Evolutionary conservation across 2,329 filamentous ascomycete genomes (phyloP).

Genomic region (Cladorrhinum sp.): DNA sequence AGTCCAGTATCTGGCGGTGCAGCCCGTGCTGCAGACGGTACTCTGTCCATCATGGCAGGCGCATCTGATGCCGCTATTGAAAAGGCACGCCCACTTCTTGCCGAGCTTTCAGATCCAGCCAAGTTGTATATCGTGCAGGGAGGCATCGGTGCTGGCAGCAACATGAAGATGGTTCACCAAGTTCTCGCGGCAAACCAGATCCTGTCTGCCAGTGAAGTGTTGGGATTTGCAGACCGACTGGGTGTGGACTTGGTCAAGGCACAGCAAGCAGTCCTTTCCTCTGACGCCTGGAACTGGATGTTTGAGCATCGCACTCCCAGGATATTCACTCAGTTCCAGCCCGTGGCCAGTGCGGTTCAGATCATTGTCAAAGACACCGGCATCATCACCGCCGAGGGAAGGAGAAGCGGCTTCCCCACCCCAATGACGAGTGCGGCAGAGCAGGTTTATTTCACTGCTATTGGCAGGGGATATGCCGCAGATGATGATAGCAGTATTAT

Average conservation of each 20-base stretch:
- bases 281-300: constrained; percentile 59
- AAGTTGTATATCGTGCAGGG: constrained; percentile 64
- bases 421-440: constrained; percentile 62
- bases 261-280: constrained; percentile 43
- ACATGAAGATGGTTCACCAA: constrained; percentile 64
- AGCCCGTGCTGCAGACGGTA: constrained; percentile 65
- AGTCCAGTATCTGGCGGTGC: constrained; percentile 71
- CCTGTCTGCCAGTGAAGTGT: constrained; percentile 55
- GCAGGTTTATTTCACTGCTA: constrained; percentile 60
- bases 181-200: constrained; percentile 63
- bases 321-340: constrained; percentile 52
- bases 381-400: constrained; percentile 66
- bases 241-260: constrained; percentile 48
- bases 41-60: constrained; percentile 72
- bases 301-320: constrained; percentile 57
- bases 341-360: constrained; percentile 55
- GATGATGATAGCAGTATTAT: constrained; percentile 46
- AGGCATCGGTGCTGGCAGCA: constrained; percentile 57
- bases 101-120: constrained; percentile 57
- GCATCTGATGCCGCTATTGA: constrained; percentile 55
- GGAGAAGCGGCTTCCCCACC: constrained; percentile 55
- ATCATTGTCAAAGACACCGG: constrained; percentile 61
- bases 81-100: constrained; percentile 56
- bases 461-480: constrained; percentile 53
- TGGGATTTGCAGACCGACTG: constrained; percentile 56